These are phyloP conservation scores for Curvularia verruculosa DNA, from an alignment of 2,329 filamentous ascomycete species.

Conservation along the genomic window DNA sequence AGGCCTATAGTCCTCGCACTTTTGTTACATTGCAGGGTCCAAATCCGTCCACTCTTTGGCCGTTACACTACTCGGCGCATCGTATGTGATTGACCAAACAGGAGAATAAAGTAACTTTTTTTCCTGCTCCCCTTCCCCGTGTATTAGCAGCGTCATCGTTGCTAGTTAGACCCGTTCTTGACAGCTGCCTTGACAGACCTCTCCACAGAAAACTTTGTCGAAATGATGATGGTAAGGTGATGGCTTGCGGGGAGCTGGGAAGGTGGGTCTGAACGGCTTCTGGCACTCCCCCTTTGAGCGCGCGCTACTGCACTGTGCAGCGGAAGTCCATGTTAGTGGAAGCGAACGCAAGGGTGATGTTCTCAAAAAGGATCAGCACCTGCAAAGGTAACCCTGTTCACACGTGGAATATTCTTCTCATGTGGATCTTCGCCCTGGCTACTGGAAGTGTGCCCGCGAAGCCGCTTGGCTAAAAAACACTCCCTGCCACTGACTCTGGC, in stretches of 20 bases:
- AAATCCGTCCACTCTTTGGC: slow-evolving; percentile 1
- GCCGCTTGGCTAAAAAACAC: slow-evolving; percentile 25
- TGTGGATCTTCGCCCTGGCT: slow-evolving; percentile 32
- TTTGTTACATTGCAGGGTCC: slow-evolving; percentile 8
- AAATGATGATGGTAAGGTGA: slow-evolving; percentile 39
- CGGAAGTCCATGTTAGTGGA: slow-evolving; percentile 46
- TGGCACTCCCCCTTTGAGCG: slow-evolving; percentile 27
- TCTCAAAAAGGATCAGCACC: slow-evolving; percentile 33
- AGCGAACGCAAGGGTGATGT: slow-evolving; percentile 42
- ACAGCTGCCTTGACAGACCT: slow-evolving; percentile 25
- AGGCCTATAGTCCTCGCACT: neutral
- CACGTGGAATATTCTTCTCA: slow-evolving; percentile 41
- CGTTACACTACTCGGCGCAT: neutral
- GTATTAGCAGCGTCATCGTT: slow-evolving; percentile 12
- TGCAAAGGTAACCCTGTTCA: slow-evolving; percentile 42
- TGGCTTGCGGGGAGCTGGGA: slow-evolving; percentile 50
- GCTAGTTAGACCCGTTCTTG: slow-evolving; percentile 21
- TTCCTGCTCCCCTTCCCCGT: neutral
- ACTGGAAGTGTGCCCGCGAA: slow-evolving; percentile 32
- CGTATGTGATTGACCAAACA: neutral
- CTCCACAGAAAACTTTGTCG: slow-evolving; percentile 40
- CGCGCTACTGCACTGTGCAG: slow-evolving; percentile 45
- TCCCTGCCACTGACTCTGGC: slow-evolving; percentile 19
- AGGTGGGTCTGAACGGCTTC: slow-evolving; percentile 39
- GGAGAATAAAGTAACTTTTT: neutral